phyloP scores from a whole-genome alignment of 1,139 yeast genomes.

The Torulaspora globosa region DNA sequence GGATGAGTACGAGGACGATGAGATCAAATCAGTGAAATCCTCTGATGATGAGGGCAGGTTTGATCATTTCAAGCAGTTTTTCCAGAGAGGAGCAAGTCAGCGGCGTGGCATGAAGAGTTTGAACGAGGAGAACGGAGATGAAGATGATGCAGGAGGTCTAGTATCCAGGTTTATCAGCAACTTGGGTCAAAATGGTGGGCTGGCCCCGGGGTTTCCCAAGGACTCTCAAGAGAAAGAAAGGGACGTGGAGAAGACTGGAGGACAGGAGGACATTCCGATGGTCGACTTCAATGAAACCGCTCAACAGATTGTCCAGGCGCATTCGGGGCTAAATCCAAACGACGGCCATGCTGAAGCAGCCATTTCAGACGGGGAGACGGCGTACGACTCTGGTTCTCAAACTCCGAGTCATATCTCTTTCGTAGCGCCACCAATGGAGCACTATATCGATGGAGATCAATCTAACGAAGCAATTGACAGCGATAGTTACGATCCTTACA shows the following conservation, averaged over 20 bases:
- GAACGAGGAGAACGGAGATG: conserved; percentile 24
- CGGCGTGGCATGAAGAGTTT: conserved; percentile 18
- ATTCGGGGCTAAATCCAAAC: conserved; percentile 18
- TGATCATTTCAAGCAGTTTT: conserved; percentile 28
- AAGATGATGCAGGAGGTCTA: conserved; percentile 25
- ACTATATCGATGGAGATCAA: conserved; percentile 18
- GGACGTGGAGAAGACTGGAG: conserved; percentile 21
- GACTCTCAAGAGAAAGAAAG: conserved; percentile 1
- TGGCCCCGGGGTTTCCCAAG: conserved; percentile 33
- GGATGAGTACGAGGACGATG: conserved; percentile 13
- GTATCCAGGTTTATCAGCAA: conserved; percentile 30
- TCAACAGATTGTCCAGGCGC: conserved; percentile 32
- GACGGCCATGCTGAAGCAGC: conserved; percentile 12
- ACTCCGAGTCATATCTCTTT: conserved; percentile 36
- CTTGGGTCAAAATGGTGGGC: conserved; percentile 31
- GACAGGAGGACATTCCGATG: conserved; percentile 22
- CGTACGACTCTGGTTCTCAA: conserved; percentile 15
- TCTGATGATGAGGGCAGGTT: conserved; percentile 20
- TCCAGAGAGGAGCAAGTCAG: conserved; percentile 23
- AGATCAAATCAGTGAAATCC: conserved; percentile 12
- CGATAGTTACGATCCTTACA: conserved; percentile 22
- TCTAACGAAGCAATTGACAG: conserved; percentile 18
- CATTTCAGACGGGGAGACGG: conserved; percentile 20
- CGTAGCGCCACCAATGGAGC: conserved; percentile 25
- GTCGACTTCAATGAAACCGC: conserved; percentile 29